Base-by-base conservation (phyloP, 2,329 filamentous ascomycete species). In the Pleurostoma richardsiae region DNA sequence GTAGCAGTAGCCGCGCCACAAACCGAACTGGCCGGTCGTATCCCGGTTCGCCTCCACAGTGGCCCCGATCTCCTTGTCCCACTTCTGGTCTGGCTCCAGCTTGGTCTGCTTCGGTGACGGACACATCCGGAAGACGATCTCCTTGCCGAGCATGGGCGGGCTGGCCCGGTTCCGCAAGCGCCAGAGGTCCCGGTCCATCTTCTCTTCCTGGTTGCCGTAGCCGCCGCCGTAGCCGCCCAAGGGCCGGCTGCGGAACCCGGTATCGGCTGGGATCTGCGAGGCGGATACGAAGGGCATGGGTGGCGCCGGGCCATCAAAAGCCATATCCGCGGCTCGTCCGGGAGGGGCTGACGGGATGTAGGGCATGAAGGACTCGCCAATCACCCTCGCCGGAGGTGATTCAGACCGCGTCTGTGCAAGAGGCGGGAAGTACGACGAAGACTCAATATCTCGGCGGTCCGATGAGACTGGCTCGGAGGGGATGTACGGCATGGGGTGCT, bases 91-190 rank as follows among this genome's bases (percentile, higher is more conserved):
- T 1, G 87, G 83, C 60, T 95, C 90, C 58, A 95, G 86, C 58
- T 89, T 84, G 11, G 90, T 95, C 46, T 84, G 80, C 63, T 92
- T 85, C 5, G 92, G 92, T 29, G 91, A 96, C 7, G 79, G 76
- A 61, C 90, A 96, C 61, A 79, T 80, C 31, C 90, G 88, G 62
- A 96, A 95, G 29, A 76, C 73, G 46, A 97, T 78, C 54, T 95
- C 87, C 48, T 74, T 71, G 47, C 92, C 92, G 8, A 96, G 80
- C 90, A 97, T 95, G 7, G 92, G 92, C 39, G 92, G 92, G 50
- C 82, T 83, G 33, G 51, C 44, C 26, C 54, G 59, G 10, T 54
- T 50, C 27, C 74, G 74, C 70, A 82, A 78, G 29, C 73, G 71
- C 50, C 74, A 69, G 38, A 80, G 55, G 42, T 62, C 61, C 19